Evolutionary conservation across 2,329 filamentous ascomycete genomes (phyloP).

Genomic region (Aspergillus ochraceus): DNA sequence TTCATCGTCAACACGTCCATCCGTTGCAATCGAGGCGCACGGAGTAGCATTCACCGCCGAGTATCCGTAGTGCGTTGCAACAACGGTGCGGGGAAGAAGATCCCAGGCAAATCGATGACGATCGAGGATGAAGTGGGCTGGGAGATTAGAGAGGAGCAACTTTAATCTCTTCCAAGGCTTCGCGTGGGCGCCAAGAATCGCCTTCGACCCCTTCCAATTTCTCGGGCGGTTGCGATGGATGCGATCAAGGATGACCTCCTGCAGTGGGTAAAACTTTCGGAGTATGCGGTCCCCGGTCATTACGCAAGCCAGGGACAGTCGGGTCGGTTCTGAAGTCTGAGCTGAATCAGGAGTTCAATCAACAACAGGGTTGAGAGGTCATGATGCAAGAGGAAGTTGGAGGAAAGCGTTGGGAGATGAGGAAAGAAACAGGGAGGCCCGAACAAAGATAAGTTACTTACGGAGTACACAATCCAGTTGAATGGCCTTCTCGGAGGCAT

Average conservation of each 20-base stretch:
- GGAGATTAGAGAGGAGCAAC: constrained; percentile 19
- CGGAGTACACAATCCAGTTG: too few species aligned
- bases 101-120: constrained; percentile 19
- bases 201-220: constrained; percentile 15
- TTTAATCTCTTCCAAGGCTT: constrained; percentile 20
- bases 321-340: not conserved
- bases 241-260: not conserved
- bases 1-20: not conserved
- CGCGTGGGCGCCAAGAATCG: constrained; percentile 14
- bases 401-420: too few species aligned
- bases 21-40: not conserved
- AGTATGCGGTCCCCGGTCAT: not conserved
- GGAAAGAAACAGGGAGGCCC: too few species aligned
- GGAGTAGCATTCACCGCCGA: too few species aligned
- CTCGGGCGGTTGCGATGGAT: not conserved
- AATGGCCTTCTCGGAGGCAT: too few species aligned
- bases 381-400: too few species aligned
- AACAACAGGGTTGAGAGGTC: not conserved
- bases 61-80: not conserved
- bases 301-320: constrained; percentile 5
- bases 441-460: too few species aligned
- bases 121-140: constrained; percentile 17
- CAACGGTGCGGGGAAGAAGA: constrained; percentile 26
- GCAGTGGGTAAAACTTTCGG: not conserved
- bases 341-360: not conserved